Evolutionary conservation across 352 stramenopile genomes (phyloP).

Genomic region (Phytophthora lateralis): DNA sequence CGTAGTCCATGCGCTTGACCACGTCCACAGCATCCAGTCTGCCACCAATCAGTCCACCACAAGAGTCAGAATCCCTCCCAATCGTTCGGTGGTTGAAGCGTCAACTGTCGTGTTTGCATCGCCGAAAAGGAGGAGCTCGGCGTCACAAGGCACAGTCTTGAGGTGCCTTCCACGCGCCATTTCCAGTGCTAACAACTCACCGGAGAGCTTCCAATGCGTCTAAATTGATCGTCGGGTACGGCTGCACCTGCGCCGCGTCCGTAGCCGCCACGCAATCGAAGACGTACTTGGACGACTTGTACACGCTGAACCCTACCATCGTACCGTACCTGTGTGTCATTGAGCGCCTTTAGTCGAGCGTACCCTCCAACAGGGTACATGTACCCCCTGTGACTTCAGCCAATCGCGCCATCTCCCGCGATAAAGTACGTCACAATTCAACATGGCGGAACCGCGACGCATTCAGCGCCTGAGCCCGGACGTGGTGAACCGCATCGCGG

Average conservation of each 20-base stretch:
- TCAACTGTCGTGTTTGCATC: conserved; percentile 7
- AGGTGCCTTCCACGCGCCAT: conserved; percentile 3
- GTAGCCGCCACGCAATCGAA: conserved; percentile 57
- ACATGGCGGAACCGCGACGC: conserved; percentile 26
- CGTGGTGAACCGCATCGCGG: conserved; percentile 96
- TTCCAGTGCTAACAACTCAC: conserved; percentile 32
- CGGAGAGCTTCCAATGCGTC: conserved; percentile 51
- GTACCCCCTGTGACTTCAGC: conserved; percentile 23
- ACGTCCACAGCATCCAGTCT: conserved; percentile 57
- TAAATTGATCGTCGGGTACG: conserved; percentile 34
- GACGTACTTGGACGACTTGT: conserved; percentile 71
- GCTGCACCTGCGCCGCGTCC: conserved; percentile 10
- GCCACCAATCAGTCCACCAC: background rate
- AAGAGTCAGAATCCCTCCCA: background rate
- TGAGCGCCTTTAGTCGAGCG: too few species aligned
- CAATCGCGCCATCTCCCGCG: conserved; percentile 45
- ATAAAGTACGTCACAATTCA: conserved; percentile 48
- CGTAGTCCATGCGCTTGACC: conserved; percentile 62
- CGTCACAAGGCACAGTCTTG: conserved; percentile 3
- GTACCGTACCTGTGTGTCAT: conserved; percentile 1
- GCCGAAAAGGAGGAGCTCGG: conserved; percentile 11
- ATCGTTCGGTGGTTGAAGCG: background rate
- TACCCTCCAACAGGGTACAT: background rate
- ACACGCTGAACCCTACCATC: conserved; percentile 58
- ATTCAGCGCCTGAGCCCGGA: conserved; percentile 90